Conservation (phyloP, 1,284 basidiomycete species). For the Fistulinella cinereoalba region DNA sequence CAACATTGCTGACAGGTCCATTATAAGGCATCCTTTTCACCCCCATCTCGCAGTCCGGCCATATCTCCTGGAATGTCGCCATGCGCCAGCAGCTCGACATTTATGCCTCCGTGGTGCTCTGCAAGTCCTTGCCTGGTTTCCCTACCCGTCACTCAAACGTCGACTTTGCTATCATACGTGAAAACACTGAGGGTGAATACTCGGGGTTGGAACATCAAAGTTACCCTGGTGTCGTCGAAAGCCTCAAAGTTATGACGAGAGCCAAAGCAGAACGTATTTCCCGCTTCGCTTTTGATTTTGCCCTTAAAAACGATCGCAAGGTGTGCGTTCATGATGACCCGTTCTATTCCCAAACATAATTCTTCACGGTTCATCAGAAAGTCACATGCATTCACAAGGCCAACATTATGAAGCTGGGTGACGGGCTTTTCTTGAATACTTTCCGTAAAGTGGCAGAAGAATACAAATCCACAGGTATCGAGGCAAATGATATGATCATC, state of each 20-base stretch:
- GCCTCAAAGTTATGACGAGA: conserved; percentile 94
- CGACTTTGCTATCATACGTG: conserved; percentile 99
- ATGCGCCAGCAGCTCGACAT: conserved; percentile 99
- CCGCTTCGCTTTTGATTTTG: conserved; percentile 98
- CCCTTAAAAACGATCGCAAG: conserved; percentile 98
- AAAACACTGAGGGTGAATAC: conserved; percentile 99
- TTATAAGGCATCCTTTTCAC: conserved; percentile 93
- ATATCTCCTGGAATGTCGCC: conserved; percentile 99
- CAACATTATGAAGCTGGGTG: conserved; percentile 99
- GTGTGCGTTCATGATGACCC: conserved; percentile 37
- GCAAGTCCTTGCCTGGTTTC: conserved; percentile 97
- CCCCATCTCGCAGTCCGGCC: conserved; percentile 92
- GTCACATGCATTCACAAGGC: conserved; percentile 99
- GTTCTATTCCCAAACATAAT: conserved; percentile 9
- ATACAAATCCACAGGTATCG: conserved; percentile 92
- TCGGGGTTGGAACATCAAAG: conserved; percentile 98
- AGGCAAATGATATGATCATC: conserved; percentile 98
- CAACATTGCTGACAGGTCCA: background rate
- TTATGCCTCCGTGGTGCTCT: conserved; percentile 96
- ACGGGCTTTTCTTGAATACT: conserved; percentile 98
- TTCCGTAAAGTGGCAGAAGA: conserved; percentile 96
- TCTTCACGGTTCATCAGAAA: conserved; percentile 58
- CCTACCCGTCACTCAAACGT: conserved; percentile 96
- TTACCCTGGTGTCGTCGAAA: conserved; percentile 98
- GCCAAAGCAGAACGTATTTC: conserved; percentile 96